Evolutionary conservation across 1,284 basidiomycete species (phyloP).

Genomic region (Takashimella koratensis): DNA sequence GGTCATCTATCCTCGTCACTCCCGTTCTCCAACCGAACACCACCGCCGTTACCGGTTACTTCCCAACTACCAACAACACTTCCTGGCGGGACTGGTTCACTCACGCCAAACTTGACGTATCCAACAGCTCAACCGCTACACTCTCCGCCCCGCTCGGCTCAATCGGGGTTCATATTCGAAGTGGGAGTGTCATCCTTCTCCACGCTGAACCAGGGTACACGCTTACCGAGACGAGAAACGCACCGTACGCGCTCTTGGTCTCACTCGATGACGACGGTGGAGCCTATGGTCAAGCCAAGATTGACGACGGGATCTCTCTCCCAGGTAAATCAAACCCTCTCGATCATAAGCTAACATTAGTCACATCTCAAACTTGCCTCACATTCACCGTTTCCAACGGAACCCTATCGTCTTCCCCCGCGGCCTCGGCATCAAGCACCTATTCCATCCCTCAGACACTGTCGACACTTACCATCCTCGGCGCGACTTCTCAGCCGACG

Average conservation of each 20-base stretch:
- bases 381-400: slow-evolving; percentile 7
- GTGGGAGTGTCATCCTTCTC: slow-evolving; percentile 59
- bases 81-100: slow-evolving; percentile 75
- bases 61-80: slow-evolving; percentile 50
- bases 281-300: not conserved
- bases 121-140: slow-evolving; percentile 43
- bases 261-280: slow-evolving; percentile 50
- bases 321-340: not conserved
- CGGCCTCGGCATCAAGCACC: slow-evolving; percentile 1
- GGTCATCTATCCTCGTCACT: slow-evolving; percentile 64
- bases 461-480: slow-evolving; percentile 15
- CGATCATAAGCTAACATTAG: slow-evolving; percentile 1
- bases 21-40: slow-evolving; percentile 65
- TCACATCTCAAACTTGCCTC: slow-evolving; percentile 17
- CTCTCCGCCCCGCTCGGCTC: slow-evolving; percentile 58
- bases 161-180: slow-evolving; percentile 66
- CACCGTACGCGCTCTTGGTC: slow-evolving; percentile 58
- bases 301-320: not conserved
- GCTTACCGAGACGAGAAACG: slow-evolving; percentile 56
- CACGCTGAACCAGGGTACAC: slow-evolving; percentile 60
- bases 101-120: slow-evolving; percentile 54
- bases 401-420: not conserved
- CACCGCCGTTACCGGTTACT: slow-evolving; percentile 52
- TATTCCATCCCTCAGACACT: slow-evolving; percentile 11
- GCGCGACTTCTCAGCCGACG: slow-evolving; percentile 10